These are phyloP conservation scores for Starmerella scarabaei DNA, from an alignment of 805 yeast species.

Conservation along the genomic window DNA sequence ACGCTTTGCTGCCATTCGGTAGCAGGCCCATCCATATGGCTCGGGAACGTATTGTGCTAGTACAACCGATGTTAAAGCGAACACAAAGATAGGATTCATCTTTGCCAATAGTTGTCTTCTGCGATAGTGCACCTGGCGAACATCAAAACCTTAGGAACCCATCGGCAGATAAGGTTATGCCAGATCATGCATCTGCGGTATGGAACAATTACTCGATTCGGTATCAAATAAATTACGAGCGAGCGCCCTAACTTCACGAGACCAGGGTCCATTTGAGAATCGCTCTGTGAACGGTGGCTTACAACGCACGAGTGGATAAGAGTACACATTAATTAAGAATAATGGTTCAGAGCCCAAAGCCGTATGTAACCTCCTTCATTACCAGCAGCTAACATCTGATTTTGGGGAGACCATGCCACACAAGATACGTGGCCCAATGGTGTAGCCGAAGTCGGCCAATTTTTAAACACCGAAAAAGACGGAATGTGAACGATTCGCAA, in stretches of 20 bases:
- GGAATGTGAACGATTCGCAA: slow-evolving; percentile 79
- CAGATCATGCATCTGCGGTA: no score
- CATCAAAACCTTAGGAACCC: no score
- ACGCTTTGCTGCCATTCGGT: slow-evolving; percentile 8
- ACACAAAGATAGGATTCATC: neutral
- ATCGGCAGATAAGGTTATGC: no score
- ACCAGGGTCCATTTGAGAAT: no score
- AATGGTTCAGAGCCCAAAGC: slow-evolving; percentile 79
- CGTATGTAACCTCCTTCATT: slow-evolving; percentile 85
- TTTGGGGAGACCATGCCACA: slow-evolving; percentile 63
- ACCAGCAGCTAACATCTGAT: slow-evolving; percentile 77
- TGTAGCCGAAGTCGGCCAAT: slow-evolving; percentile 97
- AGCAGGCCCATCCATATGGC: slow-evolving; percentile 19
- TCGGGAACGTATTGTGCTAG: slow-evolving; percentile 15
- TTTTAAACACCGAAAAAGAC: slow-evolving; percentile 67
- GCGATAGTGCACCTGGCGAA: no score
- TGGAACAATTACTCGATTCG: no score
- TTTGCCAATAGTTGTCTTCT: neutral
- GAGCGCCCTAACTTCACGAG: no score
- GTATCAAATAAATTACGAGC: no score
- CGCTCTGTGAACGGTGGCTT: no score
- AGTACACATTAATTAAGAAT: slow-evolving; percentile 21
- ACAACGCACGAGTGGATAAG: no score
- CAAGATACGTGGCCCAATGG: slow-evolving; percentile 90
- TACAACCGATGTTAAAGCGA: neutral